phyloP scores from a whole-genome alignment of 2,329 filamentous ascomycete genomes.

The Plenodomus tracheiphilus region DNA sequence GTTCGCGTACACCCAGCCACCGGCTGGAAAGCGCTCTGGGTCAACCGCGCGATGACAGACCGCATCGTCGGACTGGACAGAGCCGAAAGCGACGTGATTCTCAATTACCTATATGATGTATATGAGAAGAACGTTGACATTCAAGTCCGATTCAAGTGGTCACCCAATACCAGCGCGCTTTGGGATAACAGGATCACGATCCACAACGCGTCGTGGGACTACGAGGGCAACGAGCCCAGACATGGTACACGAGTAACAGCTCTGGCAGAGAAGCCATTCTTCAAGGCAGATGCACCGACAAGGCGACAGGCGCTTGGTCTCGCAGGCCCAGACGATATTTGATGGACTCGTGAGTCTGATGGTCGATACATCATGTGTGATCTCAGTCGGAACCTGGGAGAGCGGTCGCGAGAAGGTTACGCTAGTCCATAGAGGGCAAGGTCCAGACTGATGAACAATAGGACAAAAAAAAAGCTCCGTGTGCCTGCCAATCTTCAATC shows the following conservation, averaged over 20 bases:
- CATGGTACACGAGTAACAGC: conserved; percentile 74
- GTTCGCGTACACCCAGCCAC: conserved; percentile 73
- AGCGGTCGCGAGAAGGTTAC: too few species aligned
- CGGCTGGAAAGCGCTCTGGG: conserved; percentile 74
- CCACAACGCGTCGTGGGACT: conserved; percentile 75
- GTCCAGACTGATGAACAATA: too few species aligned
- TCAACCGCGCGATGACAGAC: conserved; percentile 70
- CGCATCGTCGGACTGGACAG: conserved; percentile 70
- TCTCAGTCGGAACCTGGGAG: too few species aligned
- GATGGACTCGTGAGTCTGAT: conserved; percentile 10
- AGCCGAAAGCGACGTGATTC: conserved; percentile 68
- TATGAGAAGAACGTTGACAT: conserved; percentile 73
- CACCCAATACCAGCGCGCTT: conserved; percentile 65
- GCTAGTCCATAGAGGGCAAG: too few species aligned
- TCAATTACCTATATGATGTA: conserved; percentile 69
- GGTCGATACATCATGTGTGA: too few species aligned
- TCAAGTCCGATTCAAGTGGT: conserved; percentile 73
- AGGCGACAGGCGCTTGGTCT: conserved; percentile 68
- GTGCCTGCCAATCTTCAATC: too few species aligned
- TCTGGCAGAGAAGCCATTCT: conserved; percentile 72
- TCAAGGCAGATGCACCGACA: conserved; percentile 65
- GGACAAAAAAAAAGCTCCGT: too few species aligned
- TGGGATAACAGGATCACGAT: conserved; percentile 78
- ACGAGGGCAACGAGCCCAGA: conserved; percentile 66
- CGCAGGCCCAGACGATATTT: conserved; percentile 61